Base-by-base conservation (phyloP, 352 stramenopile species). In the Phytopythium oedochilum region DNA sequence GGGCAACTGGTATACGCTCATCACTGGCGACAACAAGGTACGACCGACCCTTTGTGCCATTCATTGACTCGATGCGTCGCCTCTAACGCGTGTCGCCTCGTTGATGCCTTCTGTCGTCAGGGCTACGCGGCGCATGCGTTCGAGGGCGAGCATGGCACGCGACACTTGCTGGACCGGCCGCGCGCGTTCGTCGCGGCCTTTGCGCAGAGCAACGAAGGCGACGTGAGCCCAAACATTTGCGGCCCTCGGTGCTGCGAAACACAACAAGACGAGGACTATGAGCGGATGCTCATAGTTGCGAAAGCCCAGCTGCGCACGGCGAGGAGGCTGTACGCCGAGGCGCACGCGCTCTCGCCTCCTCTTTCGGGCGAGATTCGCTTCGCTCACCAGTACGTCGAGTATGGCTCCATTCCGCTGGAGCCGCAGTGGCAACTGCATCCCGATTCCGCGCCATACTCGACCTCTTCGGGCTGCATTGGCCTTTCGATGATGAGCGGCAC, bases 11-110 rank as follows among this genome's bases (percentile, higher is more conserved):
- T 97, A 97, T 68, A 92, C 78, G 31, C 70, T 97, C n/a, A 95
- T 97, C 56, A 96, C 84, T 1, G 89, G 89, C 20, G 92, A 98
- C 69, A 97, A 98, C 73, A 97, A 97, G 60, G 73, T 82, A 14
- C 39, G 18, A 25, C 20, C 4, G 39, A 25, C 3, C 39, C 3
- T 45, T 31, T 9, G 36, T 25, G 8, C 39, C 10, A 5, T 10
- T 34, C 29, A 10, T 34, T 34, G 29, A 10, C 5, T 34, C 29
- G 29, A 34, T 34, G 29, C 29, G n/a, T n/a, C n/a, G n/a, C n/a
- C n/a, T n/a, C n/a, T 29, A 12, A 40, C 26, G 20, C 29, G 38
- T 47, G 25, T 15, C 10, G 7, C 20, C 22, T 31, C 12, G 40
- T 43, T 25, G 15, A 20, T 3, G 14, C 31, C 14, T 23, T 26